Evolutionary conservation across 2,329 filamentous ascomycete species (phyloP).

Genomic region (Zopfia rhizophila): DNA sequence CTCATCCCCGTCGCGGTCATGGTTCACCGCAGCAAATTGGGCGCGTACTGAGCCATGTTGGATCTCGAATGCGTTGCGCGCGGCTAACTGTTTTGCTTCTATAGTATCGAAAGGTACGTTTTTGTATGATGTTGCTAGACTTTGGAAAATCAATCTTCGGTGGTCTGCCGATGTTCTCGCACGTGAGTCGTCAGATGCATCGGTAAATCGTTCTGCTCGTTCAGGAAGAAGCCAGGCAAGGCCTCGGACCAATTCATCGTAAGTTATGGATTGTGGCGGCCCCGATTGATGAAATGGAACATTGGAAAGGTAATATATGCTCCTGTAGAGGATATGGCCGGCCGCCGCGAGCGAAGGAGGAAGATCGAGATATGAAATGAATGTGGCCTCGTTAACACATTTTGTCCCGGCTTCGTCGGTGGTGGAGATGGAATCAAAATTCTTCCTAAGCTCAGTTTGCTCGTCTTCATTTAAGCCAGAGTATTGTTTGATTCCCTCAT

Average conservation of each 20-base stretch:
- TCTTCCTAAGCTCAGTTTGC: too few relatives aligned
- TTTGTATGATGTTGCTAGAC: background rate
- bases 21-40: background rate
- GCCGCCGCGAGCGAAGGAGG: background rate
- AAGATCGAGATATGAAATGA: background rate
- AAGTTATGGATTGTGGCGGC: background rate
- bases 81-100: background rate
- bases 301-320: background rate
- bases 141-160: background rate
- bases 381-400: background rate
- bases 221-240: background rate
- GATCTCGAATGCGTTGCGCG: background rate
- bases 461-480: too few relatives aligned
- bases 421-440: too few relatives aligned
- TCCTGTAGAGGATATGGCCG: background rate
- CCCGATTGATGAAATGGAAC: background rate
- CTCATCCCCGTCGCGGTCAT: background rate
- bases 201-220: background rate
- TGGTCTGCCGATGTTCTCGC: background rate
- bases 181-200: background rate
- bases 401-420: too few relatives aligned
- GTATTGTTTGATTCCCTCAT: too few relatives aligned
- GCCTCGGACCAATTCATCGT: background rate
- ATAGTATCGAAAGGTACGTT: background rate
- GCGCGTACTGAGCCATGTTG: background rate